Conservation (phyloP, 768 basidiomycete genomes). For the Pisolithus albus region DNA sequence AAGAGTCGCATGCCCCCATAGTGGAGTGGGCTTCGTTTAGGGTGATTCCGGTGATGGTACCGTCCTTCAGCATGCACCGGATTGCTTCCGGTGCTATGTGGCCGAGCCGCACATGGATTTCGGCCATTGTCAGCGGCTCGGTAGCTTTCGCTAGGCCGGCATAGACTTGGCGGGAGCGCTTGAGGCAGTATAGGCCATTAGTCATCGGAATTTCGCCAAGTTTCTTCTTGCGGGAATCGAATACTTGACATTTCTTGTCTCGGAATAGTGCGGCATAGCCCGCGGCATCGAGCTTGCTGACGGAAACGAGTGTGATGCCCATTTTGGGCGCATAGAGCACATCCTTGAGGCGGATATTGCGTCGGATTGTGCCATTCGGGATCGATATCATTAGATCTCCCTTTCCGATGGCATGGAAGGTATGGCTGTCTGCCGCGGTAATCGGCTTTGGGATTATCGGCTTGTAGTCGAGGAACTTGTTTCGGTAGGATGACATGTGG, state of each 20-base stretch:
- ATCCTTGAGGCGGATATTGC: background rate
- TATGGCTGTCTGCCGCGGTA: constrained; percentile 6
- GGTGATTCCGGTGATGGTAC: background rate
- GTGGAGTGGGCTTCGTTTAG: background rate
- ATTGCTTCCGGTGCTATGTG: constrained; percentile 3
- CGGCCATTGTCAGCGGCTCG: background rate
- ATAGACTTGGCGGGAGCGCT: background rate
- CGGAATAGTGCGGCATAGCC: constrained; percentile 4
- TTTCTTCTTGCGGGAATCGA: background rate
- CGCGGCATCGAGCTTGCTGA: constrained; percentile 1
- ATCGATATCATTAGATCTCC: constrained; percentile 15
- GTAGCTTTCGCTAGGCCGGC: background rate
- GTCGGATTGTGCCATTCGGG: constrained; percentile 12
- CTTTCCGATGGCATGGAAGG: constrained; percentile 3
- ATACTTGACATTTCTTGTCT: background rate
- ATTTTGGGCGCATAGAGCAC: constrained; percentile 13
- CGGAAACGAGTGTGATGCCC: constrained; percentile 17
- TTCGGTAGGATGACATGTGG: background rate
- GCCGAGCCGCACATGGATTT: background rate
- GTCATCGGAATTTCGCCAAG: background rate
- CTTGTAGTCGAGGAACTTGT: constrained; percentile 1
- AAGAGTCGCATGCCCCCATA: constrained; percentile 8
- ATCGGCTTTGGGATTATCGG: constrained; percentile 20
- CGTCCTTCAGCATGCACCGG: constrained; percentile 3
- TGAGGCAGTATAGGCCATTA: background rate